Evolutionary conservation across 768 basidiomycete genomes (phyloP).

Genomic region (Hysterangium stoloniferum): DNA sequence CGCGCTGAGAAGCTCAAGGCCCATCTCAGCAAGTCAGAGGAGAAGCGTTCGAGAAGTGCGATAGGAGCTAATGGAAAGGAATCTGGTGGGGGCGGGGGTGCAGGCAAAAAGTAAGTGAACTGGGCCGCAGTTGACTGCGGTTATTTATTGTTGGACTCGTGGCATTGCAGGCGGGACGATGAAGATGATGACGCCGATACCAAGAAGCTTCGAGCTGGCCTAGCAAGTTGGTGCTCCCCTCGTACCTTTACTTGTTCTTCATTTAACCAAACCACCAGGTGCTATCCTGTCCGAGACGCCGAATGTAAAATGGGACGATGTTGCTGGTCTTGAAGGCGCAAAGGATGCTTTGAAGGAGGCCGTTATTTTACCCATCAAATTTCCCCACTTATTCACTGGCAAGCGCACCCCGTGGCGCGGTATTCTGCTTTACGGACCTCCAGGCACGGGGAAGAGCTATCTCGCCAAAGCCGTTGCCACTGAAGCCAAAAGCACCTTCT

Average conservation of each 20-base stretch:
- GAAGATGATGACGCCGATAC: constrained; percentile 81
- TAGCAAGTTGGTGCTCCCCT: constrained; percentile 38
- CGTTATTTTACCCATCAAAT: constrained; percentile 99
- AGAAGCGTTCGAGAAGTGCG: constrained; percentile 51
- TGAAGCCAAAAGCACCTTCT: constrained; percentile 98
- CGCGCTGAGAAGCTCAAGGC: constrained; percentile 90
- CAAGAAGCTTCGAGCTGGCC: constrained; percentile 91
- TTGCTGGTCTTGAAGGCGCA: constrained; percentile 90
- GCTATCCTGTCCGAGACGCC: constrained; percentile 92
- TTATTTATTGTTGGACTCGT: background rate
- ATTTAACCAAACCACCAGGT: too few relatives aligned
- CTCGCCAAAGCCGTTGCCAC: constrained; percentile 98
- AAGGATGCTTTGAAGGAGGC: constrained; percentile 97
- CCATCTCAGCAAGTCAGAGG: constrained; percentile 57
- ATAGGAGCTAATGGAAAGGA: constrained; percentile 42
- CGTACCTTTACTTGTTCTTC: background rate
- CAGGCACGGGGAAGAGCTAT: constrained; percentile 95
- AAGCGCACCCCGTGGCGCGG: constrained; percentile 98
- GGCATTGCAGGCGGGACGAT: constrained; percentile 29
- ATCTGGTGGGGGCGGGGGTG: constrained; percentile 29
- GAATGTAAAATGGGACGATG: constrained; percentile 97
- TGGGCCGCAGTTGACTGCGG: constrained; percentile 7
- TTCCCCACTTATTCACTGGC: constrained; percentile 96
- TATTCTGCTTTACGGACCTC: constrained; percentile 93
- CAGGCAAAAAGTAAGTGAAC: constrained; percentile 31